Percentiles rank a stretch among this genome's conserved stretches.
Conservation (phyloP, 371 early-diverging fungal genomes). For the Zopfochytrium polystomum region DNA sequence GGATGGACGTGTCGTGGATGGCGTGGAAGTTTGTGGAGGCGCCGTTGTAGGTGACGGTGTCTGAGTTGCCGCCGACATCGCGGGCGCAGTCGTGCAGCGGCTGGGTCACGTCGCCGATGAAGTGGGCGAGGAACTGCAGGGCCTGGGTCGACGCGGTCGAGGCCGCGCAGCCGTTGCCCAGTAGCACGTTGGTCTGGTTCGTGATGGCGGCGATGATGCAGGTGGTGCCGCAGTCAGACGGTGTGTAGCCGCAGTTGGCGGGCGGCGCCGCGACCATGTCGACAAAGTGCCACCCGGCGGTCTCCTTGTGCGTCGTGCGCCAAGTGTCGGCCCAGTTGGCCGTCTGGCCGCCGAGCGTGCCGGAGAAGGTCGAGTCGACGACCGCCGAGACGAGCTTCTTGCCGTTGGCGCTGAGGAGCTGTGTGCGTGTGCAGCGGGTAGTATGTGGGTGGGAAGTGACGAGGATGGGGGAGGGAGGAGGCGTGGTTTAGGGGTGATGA, state of each 20-base stretch:
- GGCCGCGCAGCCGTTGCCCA: slow-evolving; percentile 7
- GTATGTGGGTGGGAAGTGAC: background rate
- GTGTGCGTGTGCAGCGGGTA: background rate
- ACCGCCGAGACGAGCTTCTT: slow-evolving; percentile 6
- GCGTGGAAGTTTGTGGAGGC: slow-evolving; percentile 23
- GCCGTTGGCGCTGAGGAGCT: slow-evolving; percentile 4
- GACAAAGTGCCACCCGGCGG: slow-evolving; percentile 23
- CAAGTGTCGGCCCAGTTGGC: slow-evolving; percentile 26
- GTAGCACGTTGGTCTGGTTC: slow-evolving; percentile 18
- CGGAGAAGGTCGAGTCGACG: slow-evolving; percentile 7
- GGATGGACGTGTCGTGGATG: slow-evolving; percentile 26
- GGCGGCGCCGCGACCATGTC: slow-evolving; percentile 12
- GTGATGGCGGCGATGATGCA: slow-evolving; percentile 27
- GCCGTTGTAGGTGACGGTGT: slow-evolving; percentile 5
- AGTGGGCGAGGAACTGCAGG: slow-evolving; percentile 43
- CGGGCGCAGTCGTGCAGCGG: slow-evolving; percentile 53
- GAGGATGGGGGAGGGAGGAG: background rate
- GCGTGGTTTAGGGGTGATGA: background rate
- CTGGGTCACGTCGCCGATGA: slow-evolving; percentile 59
- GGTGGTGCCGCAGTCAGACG: slow-evolving; percentile 13
- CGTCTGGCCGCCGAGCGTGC: slow-evolving; percentile 3
- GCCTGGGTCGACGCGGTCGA: slow-evolving; percentile 16
- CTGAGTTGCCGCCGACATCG: slow-evolving; percentile 14
- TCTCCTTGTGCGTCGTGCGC: slow-evolving; percentile 1
- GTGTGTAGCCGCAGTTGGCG: slow-evolving; percentile 14